A percentile compares a stretch with the other conserved stretches of the same genome.
phyloP scores from a whole-genome alignment of 805 yeast genomes.

The Barnettozyma sucrosica region DNA sequence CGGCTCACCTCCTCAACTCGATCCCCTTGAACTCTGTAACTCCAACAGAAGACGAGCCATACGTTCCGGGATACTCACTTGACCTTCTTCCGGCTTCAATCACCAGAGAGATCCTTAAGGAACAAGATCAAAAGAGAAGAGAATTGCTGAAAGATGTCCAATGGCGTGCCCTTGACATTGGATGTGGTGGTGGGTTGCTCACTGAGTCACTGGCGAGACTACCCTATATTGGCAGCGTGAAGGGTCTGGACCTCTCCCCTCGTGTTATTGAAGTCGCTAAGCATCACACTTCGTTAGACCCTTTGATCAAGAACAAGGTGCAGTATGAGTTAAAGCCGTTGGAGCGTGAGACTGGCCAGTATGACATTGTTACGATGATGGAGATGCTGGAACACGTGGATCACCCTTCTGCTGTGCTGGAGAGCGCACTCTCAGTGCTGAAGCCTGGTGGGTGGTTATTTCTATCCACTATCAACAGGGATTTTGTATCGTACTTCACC shows the following conservation, averaged over 20 bases:
- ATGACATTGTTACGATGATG: slow-evolving; percentile 81
- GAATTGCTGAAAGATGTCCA: slow-evolving; percentile 27
- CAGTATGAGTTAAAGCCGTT: slow-evolving; percentile 56
- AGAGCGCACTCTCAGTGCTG: slow-evolving; percentile 62
- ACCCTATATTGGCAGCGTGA: slow-evolving; percentile 53
- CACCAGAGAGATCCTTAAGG: slow-evolving; percentile 38
- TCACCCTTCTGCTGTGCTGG: slow-evolving; percentile 66
- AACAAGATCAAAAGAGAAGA: slow-evolving; percentile 44
- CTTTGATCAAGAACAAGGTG: slow-evolving; percentile 49
- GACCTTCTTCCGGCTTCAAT: slow-evolving; percentile 60
- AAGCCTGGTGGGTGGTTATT: slow-evolving; percentile 75
- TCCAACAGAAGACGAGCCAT: slow-evolving; percentile 43
- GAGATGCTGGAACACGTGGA: slow-evolving; percentile 95
- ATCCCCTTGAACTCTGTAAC: slow-evolving; percentile 17
- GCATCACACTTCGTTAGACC: slow-evolving; percentile 62
- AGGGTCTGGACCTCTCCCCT: slow-evolving; percentile 79
- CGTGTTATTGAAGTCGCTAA: slow-evolving; percentile 81
- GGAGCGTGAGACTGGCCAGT: slow-evolving; percentile 49
- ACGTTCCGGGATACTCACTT: slow-evolving; percentile 72
- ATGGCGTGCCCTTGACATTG: slow-evolving; percentile 71
- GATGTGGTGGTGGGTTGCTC: slow-evolving; percentile 98
- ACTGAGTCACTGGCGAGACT: slow-evolving; percentile 83
- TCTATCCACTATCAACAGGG: slow-evolving; percentile 88
- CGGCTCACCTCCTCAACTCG: slow-evolving; percentile 42
- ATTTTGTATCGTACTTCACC: slow-evolving; percentile 80